Evolutionary conservation across 257 asterid species (phyloP).

Genomic region (Solanum stenotomum): DNA sequence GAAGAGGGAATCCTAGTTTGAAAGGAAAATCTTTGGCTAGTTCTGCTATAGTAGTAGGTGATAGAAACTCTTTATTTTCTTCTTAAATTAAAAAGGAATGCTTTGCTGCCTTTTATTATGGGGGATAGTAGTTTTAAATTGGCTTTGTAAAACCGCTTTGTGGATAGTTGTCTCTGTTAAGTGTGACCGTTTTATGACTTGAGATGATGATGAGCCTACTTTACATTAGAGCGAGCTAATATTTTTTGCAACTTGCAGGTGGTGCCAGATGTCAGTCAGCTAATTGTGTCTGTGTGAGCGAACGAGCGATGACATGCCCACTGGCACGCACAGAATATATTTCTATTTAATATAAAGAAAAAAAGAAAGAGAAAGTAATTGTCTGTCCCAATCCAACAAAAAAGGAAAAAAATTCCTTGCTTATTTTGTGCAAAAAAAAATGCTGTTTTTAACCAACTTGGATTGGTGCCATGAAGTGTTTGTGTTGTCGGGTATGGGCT

Average conservation of each 20-base stretch:
- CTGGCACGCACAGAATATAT: not conserved
- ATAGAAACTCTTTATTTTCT: not conserved
- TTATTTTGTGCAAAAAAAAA: not conserved
- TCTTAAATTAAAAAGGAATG: not conserved
- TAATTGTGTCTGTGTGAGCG: not conserved
- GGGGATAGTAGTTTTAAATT: not conserved
- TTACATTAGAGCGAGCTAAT: not conserved
- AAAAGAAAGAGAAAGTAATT: not conserved
- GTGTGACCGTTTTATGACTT: not conserved
- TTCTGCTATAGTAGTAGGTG: not conserved
- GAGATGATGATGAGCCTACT: not conserved
- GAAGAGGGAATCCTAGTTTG: slow-evolving; percentile 19
- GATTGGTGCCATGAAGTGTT: not conserved
- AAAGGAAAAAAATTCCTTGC: not conserved
- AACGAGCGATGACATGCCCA: not conserved
- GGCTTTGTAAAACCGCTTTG: slow-evolving; percentile 2
- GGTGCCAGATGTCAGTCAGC: slow-evolving; percentile 1
- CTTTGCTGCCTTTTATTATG: not conserved
- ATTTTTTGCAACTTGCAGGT: not conserved
- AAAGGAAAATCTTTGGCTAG: not conserved
- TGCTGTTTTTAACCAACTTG: not conserved
- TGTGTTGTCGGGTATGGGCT: not conserved
- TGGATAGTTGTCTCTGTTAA: not conserved
- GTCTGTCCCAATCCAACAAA: not conserved
- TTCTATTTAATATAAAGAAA: not conserved